These are phyloP conservation scores for Cladobotryum protrusum DNA, from an alignment of 2,329 filamentous ascomycete genomes.

Conservation along the genomic window DNA sequence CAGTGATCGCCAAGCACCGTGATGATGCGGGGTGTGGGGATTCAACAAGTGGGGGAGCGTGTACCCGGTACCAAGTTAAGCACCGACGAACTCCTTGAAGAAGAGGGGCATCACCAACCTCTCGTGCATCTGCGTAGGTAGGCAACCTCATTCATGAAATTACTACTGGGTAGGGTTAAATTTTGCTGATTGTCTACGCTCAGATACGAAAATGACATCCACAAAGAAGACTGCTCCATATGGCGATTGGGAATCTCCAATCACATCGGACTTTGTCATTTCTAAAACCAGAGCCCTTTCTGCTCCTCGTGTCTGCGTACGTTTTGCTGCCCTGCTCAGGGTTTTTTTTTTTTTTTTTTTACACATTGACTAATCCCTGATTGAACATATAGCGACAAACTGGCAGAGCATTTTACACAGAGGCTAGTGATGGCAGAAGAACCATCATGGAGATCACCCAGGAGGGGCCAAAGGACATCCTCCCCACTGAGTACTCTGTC, in stretches of 20 bases:
- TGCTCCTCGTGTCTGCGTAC: conserved; percentile 32
- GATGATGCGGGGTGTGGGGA: too few species aligned
- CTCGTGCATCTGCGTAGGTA: too few species aligned
- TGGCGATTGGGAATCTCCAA: conserved; percentile 35
- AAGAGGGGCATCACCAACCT: too few species aligned
- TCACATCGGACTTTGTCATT: conserved; percentile 31
- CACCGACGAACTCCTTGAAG: too few species aligned
- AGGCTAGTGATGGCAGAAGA: conserved; percentile 34
- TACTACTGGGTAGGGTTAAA: too few species aligned
- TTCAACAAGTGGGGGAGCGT: too few species aligned
- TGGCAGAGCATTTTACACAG: conserved; percentile 32
- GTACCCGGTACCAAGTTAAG: too few species aligned
- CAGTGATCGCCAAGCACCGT: too few species aligned
- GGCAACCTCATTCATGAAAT: too few species aligned
- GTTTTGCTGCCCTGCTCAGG: conserved; percentile 1
- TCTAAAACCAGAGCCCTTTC: conserved; percentile 28
- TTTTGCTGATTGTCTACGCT: too few species aligned
- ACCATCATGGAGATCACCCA: conserved; percentile 38
- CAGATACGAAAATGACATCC: conserved; percentile 15
- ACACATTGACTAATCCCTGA: background rate
- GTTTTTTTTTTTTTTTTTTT: too few species aligned
- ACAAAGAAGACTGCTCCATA: conserved; percentile 27
- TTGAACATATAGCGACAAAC: conserved; percentile 19
- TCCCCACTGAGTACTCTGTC: conserved; percentile 39
- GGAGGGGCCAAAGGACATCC: conserved; percentile 30